Conservation (phyloP, 805 yeast species). For the Candida awuae region DNA sequence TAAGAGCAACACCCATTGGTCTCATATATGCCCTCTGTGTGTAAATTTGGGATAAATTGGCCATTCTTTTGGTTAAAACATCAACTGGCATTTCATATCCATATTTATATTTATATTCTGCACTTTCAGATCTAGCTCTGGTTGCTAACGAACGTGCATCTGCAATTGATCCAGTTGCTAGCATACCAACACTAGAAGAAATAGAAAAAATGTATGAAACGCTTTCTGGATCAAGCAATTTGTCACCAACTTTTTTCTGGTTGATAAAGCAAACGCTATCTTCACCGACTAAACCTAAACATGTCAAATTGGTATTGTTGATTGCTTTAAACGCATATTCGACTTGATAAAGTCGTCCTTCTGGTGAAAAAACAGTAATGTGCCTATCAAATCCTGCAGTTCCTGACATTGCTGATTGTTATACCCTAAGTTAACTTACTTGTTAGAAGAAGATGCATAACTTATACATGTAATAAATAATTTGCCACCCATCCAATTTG, state of each 20-base stretch:
- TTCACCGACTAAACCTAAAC: conserved; percentile 79
- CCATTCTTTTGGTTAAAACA: conserved; percentile 87
- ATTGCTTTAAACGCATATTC: conserved; percentile 91
- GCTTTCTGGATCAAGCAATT: conserved; percentile 78
- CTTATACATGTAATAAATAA: too few relatives aligned
- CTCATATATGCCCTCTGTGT: conserved; percentile 99
- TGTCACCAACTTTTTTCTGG: conserved; percentile 95
- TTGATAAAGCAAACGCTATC: conserved; percentile 83
- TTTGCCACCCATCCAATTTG: too few relatives aligned
- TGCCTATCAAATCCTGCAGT: conserved; percentile 98
- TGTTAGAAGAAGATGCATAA: too few relatives aligned
- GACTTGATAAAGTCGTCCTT: conserved; percentile 94
- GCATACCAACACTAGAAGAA: conserved; percentile 76
- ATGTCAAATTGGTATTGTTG: conserved; percentile 84
- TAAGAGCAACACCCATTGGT: conserved; percentile 90
- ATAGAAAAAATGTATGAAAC: conserved; percentile 82
- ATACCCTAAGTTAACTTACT: neutral
- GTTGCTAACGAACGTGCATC: conserved; percentile 88
- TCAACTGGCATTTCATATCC: conserved; percentile 98
- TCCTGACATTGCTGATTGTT: conserved; percentile 28
- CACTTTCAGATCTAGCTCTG: conserved; percentile 92
- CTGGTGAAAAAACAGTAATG: conserved; percentile 97
- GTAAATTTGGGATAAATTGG: conserved; percentile 88
- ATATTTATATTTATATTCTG: conserved; percentile 87
- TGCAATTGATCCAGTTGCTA: conserved; percentile 92